Percentiles rank a stretch among this genome's conserved stretches.
Evolutionary conservation across 345 rosid genomes (phyloP).

Genomic region (Cardamine resedifolia): DNA sequence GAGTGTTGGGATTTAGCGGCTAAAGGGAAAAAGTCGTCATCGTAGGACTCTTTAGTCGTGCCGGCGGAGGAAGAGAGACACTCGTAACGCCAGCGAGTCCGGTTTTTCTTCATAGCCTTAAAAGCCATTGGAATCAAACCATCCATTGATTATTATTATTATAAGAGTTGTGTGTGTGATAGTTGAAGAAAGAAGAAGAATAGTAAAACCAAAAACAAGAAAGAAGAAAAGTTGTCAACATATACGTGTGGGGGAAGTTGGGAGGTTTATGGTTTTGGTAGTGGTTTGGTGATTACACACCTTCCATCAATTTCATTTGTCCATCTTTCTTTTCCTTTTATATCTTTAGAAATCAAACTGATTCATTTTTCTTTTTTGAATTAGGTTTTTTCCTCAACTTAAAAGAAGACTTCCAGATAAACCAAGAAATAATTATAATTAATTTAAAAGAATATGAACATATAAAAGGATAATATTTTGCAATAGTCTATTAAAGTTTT

Average conservation of each 20-base stretch:
- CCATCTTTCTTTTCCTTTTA: constrained; percentile 17
- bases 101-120: constrained; percentile 63
- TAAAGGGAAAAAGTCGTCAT: constrained; percentile 15
- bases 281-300: constrained; percentile 30
- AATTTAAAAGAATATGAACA: too few relatives aligned
- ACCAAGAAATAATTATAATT: too few relatives aligned
- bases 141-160: constrained; percentile 49
- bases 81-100: constrained; percentile 58
- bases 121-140: constrained; percentile 72
- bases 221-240: neutral
- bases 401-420: too few relatives aligned
- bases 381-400: neutral
- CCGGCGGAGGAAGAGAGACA: constrained; percentile 53
- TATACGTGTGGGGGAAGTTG: constrained; percentile 7
- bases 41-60: constrained; percentile 11
- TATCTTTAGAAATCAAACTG: neutral
- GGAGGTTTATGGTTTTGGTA: constrained; percentile 30
- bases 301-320: constrained; percentile 22
- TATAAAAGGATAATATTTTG: too few relatives aligned
- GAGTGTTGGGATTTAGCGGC: neutral
- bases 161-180: neutral
- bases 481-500: too few relatives aligned
- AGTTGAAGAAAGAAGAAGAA: constrained; percentile 4
- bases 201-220: neutral
- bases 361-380: neutral